Evolutionary conservation across 2,329 filamentous ascomycete genomes (phyloP).

Genomic region (Colletotrichum sp.): DNA sequence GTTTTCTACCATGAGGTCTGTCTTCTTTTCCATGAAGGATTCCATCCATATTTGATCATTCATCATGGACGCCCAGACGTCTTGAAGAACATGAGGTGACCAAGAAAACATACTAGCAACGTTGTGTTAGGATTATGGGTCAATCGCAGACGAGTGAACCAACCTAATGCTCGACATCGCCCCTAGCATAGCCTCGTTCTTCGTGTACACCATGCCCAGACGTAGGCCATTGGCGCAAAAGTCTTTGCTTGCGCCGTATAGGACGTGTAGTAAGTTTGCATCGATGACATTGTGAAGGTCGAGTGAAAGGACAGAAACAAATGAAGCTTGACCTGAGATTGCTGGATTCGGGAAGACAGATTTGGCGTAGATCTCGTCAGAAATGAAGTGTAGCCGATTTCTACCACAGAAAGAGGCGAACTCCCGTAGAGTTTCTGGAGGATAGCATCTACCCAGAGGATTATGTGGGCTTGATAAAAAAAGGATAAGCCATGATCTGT

Average conservation of each 20-base stretch:
- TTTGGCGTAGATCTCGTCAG: slow-evolving; percentile 54
- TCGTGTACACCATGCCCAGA: slow-evolving; percentile 35
- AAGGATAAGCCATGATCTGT: neutral
- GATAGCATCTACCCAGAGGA: slow-evolving; percentile 34
- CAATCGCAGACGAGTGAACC: neutral
- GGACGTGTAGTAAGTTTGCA: slow-evolving; percentile 43
- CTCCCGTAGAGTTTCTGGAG: slow-evolving; percentile 28
- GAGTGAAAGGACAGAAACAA: slow-evolving; percentile 42
- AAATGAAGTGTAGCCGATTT: slow-evolving; percentile 47
- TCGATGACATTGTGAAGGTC: slow-evolving; percentile 36
- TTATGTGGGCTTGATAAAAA: slow-evolving; percentile 31
- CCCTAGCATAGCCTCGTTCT: slow-evolving; percentile 6
- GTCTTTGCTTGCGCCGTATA: slow-evolving; percentile 35
- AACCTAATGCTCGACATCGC: slow-evolving; percentile 10
- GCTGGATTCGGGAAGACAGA: slow-evolving; percentile 43
- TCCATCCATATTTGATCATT: neutral
- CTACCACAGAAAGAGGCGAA: slow-evolving; percentile 44
- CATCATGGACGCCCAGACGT: slow-evolving; percentile 17
- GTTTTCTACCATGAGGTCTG: neutral
- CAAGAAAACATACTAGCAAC: slow-evolving; percentile 8
- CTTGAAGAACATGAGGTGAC: slow-evolving; percentile 12
- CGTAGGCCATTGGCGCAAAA: slow-evolving; percentile 51
- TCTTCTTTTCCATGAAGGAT: neutral
- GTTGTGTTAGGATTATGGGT: neutral
- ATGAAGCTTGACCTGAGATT: slow-evolving; percentile 30